A percentile compares a stretch with the other conserved stretches of the same genome.
phyloP scores from a whole-genome alignment of 768 basidiomycete genomes.

The Imleria badia region DNA sequence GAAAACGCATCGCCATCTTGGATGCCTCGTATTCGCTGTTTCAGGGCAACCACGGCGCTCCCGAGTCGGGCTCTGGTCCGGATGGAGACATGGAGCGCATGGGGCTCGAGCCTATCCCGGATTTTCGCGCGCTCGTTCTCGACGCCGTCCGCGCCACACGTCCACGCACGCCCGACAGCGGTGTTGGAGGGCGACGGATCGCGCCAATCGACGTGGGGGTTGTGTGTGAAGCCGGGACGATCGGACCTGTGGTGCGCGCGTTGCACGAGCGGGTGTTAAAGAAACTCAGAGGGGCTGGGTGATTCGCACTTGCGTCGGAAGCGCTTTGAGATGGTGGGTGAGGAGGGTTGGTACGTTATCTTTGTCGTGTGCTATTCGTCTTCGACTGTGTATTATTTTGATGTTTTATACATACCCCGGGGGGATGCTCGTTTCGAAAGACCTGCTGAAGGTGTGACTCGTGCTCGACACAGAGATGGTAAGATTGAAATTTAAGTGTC shows the following conservation, averaged over 20 bases:
- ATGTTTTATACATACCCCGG: background rate
- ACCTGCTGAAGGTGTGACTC: background rate
- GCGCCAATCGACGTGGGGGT: constrained; percentile 62
- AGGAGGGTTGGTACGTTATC: background rate
- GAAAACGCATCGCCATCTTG: constrained; percentile 65
- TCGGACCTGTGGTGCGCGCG: constrained; percentile 46
- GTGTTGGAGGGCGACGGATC: constrained; percentile 36
- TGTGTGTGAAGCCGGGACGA: constrained; percentile 52
- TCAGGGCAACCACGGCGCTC: background rate
- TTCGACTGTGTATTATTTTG: background rate
- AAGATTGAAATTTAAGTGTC: no score
- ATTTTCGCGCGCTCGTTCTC: constrained; percentile 49
- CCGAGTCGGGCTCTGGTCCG: background rate
- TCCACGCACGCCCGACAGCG: constrained; percentile 4
- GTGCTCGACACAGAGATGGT: no score
- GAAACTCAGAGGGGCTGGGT: constrained; percentile 19
- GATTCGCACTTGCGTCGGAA: no score
- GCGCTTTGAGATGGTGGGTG: no score
- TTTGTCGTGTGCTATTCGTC: background rate
- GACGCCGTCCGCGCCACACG: constrained; percentile 45
- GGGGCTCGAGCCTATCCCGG: constrained; percentile 59
- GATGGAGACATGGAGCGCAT: constrained; percentile 17
- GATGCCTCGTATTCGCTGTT: constrained; percentile 70
- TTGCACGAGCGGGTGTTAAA: constrained; percentile 49
- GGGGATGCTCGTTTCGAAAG: background rate